Evolutionary conservation across 768 basidiomycete genomes (phyloP).

Genomic region (Leccinum subgranulosum): DNA sequence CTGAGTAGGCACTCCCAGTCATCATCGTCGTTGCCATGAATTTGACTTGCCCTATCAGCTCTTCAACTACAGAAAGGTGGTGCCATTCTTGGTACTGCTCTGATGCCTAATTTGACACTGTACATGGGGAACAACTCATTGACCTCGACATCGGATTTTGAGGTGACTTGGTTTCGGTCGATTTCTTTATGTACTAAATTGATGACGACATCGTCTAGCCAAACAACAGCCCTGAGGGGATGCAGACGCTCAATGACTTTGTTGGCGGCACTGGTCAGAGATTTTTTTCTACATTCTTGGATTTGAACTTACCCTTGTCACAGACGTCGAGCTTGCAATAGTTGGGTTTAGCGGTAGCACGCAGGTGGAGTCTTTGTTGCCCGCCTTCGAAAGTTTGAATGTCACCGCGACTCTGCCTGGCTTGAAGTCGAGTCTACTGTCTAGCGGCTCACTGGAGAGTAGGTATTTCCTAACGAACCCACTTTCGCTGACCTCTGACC

Average conservation of each 20-base stretch:
- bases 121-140: constrained; percentile 60
- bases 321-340: constrained; percentile 58
- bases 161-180: constrained; percentile 29
- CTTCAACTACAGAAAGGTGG: constrained; percentile 55
- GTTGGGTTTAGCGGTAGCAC: constrained; percentile 61
- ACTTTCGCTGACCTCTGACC: background rate
- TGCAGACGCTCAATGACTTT: constrained; percentile 65
- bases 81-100: constrained; percentile 53
- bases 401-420: constrained; percentile 59
- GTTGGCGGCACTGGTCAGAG: constrained; percentile 52
- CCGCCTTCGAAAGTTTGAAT: constrained; percentile 59
- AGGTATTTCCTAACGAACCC: background rate
- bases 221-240: constrained; percentile 56
- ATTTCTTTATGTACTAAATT: background rate
- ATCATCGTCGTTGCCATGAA: background rate
- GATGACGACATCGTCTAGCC: constrained; percentile 37
- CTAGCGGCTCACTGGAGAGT: constrained; percentile 55
- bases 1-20: constrained; percentile 43
- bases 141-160: constrained; percentile 47
- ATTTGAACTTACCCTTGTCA: background rate
- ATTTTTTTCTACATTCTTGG: background rate
- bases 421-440: constrained; percentile 53
- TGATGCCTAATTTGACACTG: constrained; percentile 59
- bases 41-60: constrained; percentile 31
- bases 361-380: constrained; percentile 49